A percentile compares a stretch with the other conserved stretches of the same genome.
Evolutionary conservation across 2,329 filamentous ascomycete genomes (phyloP).

Genomic region (Pestalotiopsis sp.): DNA sequence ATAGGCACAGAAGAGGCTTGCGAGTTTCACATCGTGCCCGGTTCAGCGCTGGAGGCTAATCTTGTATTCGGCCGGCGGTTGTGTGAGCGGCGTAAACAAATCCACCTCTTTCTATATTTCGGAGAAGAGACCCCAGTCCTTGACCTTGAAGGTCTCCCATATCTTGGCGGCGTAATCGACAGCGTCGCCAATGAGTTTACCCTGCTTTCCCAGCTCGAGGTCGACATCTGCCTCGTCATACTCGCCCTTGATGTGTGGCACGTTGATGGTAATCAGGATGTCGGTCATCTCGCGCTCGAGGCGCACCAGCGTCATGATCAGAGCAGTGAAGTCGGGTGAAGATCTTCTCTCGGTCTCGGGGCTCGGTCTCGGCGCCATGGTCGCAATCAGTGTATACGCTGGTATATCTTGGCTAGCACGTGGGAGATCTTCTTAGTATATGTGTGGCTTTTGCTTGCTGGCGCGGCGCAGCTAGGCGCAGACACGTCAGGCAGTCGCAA

Average conservation of each 20-base stretch:
- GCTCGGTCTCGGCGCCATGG: conserved; percentile 49
- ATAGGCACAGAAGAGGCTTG: neutral
- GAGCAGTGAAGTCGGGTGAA: conserved; percentile 67
- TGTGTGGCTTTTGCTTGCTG: neutral
- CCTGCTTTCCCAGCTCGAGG: conserved; percentile 64
- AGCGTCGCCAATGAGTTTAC: conserved; percentile 67
- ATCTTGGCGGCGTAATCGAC: conserved; percentile 70
- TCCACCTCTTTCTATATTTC: conserved; percentile 32
- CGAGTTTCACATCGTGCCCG: neutral
- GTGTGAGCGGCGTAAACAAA: neutral
- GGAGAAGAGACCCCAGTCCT: conserved; percentile 77
- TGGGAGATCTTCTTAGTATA: conserved; percentile 10
- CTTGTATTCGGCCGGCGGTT: neutral
- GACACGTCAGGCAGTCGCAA: neutral
- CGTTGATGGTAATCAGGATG: conserved; percentile 83
- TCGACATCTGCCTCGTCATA: conserved; percentile 75
- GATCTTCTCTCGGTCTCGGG: conserved; percentile 37
- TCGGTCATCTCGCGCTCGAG: conserved; percentile 78
- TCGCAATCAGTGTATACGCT: conserved; percentile 71
- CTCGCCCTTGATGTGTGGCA: conserved; percentile 77
- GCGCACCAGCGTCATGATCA: conserved; percentile 76
- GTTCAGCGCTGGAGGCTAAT: neutral
- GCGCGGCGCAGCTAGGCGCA: neutral
- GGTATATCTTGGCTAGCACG: conserved; percentile 50
- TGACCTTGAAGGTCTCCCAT: conserved; percentile 73